phyloP scores from a whole-genome alignment of 371 early-diverging fungal species.

The Mortierella sp. region DNA sequence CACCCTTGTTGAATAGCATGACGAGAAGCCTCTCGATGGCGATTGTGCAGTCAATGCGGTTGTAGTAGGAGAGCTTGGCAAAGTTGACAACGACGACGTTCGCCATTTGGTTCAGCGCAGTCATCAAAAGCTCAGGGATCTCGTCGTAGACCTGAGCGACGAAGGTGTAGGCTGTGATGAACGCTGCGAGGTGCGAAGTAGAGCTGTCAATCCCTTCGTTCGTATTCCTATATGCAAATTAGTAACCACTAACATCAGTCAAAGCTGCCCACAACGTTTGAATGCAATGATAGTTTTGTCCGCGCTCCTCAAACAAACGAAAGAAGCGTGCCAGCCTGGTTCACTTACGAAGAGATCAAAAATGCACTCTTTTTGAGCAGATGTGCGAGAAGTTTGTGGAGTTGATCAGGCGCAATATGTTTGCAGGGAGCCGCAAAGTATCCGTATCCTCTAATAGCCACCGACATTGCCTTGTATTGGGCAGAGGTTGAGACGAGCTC shows the following conservation, averaged over 20 bases:
- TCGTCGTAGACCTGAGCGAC: slow-evolving; percentile 65
- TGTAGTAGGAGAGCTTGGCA: slow-evolving; percentile 57
- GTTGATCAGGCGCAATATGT: slow-evolving; percentile 59
- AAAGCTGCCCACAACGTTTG: not conserved
- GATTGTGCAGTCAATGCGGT: slow-evolving; percentile 59
- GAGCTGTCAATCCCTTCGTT: slow-evolving; percentile 59
- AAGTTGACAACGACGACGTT: slow-evolving; percentile 62
- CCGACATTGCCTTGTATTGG: slow-evolving; percentile 66
- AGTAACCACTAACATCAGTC: too few relatives aligned
- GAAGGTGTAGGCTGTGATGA: slow-evolving; percentile 73
- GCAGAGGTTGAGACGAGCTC: slow-evolving; percentile 54
- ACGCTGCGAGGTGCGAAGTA: slow-evolving; percentile 69
- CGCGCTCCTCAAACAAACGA: not conserved
- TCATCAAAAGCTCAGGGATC: slow-evolving; percentile 63
- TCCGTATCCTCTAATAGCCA: slow-evolving; percentile 80
- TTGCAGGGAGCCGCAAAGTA: slow-evolving; percentile 76
- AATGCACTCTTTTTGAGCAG: slow-evolving; percentile 70
- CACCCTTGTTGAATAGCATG: slow-evolving; percentile 66
- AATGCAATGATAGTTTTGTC: not conserved
- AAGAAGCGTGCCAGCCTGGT: not conserved
- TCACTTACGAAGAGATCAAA: slow-evolving; percentile 69
- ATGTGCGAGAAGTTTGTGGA: slow-evolving; percentile 60
- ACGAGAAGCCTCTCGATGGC: slow-evolving; percentile 65
- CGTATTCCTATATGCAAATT: slow-evolving; percentile 17
- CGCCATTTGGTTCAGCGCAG: slow-evolving; percentile 64